Evolutionary conservation across 1,139 yeast genomes (phyloP).

Genomic region (Pichia sp.): DNA sequence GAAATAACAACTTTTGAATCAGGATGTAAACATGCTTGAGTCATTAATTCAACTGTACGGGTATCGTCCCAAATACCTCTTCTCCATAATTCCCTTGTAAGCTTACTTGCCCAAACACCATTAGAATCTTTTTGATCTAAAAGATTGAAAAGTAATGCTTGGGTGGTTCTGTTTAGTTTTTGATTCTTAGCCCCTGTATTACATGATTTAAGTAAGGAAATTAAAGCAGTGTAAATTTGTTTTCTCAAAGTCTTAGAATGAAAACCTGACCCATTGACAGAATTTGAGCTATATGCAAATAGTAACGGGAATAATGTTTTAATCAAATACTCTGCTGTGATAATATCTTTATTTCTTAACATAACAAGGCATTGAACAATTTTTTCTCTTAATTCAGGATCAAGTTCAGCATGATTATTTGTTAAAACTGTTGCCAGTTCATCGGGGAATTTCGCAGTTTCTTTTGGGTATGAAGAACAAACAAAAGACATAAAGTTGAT

Average conservation of each 20-base stretch:
- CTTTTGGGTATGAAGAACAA: conserved; percentile 82
- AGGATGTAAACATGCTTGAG: conserved; percentile 85
- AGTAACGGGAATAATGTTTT: conserved; percentile 85
- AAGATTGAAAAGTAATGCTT: conserved; percentile 81
- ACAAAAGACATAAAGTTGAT: conserved; percentile 91
- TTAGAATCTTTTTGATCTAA: conserved; percentile 54
- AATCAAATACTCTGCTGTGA: conserved; percentile 71
- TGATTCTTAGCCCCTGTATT: conserved; percentile 84
- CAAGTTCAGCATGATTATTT: conserved; percentile 71
- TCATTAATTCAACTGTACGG: conserved; percentile 92
- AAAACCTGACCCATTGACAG: conserved; percentile 43
- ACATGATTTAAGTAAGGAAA: conserved; percentile 70
- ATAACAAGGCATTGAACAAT: conserved; percentile 83
- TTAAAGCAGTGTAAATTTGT: conserved; percentile 73
- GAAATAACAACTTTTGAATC: conserved; percentile 85
- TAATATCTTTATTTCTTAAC: conserved; percentile 82
- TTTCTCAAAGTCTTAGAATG: conserved; percentile 80
- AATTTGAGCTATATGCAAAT: conserved; percentile 44
- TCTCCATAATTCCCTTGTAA: conserved; percentile 94
- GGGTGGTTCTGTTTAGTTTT: conserved; percentile 80
- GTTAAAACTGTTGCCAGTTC: conserved; percentile 65
- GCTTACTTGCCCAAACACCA: conserved; percentile 94
- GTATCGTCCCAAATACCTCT: conserved; percentile 98
- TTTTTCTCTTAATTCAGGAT: conserved; percentile 85
- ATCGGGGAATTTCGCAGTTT: conserved; percentile 75